Evolutionary conservation across 108 stramenopile species (phyloP), one percentile per base, ranked within the genome.

Genomic region (Cyclotella atomus): DNA sequence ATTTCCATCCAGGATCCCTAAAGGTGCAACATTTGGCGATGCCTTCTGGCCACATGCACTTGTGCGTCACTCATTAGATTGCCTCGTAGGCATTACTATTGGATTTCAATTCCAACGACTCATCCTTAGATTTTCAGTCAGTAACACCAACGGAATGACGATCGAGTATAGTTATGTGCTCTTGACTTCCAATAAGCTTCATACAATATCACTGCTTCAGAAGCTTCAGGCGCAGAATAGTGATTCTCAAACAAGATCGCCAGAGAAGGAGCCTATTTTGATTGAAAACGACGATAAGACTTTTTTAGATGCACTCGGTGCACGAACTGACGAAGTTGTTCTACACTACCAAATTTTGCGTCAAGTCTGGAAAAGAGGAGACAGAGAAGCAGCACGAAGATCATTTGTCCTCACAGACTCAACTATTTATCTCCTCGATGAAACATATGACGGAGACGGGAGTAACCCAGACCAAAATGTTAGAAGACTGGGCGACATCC

Each of bases 41-140:
- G 92, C 89, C 0, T 65, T 71, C 19, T 94, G 90, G 91, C 91
- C 94, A 6, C 91, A 92, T 73, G 89, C 91, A 47, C 70, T 89
- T 17, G 85, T 90, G 2, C 82, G 91, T 1, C 91, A 92, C 47
- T 63, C 87, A 0, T 71, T 89, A 0, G 77, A 76, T 8, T 77
- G 79, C 28, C 82, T 95, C 19, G 29, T 79, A 32, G 71, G 85
- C 9, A 87, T 92, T 57, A 83, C 85, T 23, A 95, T 95, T 77
- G 94, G 94, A 23, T 95, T 95, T 70, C 83, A 85, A 17, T 95
- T 95, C 67, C 94, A 95, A 71, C 77, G 94, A 14, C 76, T 95
- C 15, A 82, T 79, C 19, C 79, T 95, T 12, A 84, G 76, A 27
- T 92, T 95, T 65, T 74, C 70, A n/a, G 49, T 73, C n/a, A 62